Base-by-base conservation (phyloP, 768 basidiomycete genomes). In the Boletus coccyginus region DNA sequence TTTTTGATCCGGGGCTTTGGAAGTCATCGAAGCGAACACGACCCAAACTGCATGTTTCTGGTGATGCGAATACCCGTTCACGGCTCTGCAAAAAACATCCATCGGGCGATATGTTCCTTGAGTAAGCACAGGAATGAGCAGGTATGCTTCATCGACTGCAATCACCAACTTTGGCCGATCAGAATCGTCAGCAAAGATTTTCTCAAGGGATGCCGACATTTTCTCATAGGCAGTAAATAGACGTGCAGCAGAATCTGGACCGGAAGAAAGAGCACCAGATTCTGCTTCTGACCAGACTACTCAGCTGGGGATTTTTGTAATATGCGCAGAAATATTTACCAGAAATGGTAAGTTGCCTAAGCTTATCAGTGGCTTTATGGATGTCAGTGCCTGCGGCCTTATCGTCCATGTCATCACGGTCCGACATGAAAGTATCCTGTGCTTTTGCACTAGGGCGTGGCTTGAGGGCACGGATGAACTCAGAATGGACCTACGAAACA, bases 11-110 rank as follows among this genome's bases (percentile, higher is more conserved):
- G 53, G 33, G 1, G 59, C 55, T 8, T 46, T 53, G 5, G 60
- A 62, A 3, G 57, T 53, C 1, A 60, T 65, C 2, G 63, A 65
- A 3, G 51, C 57, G 5, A 65, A 65, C 13, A 53, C 57, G 1
- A 55, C 50, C 64, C 63, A 65, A 16, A 62, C 43, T 0, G 53
- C 46, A 33, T 65, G 43, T 2, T 39, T 16, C 6, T 29, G 1
- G 13, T 27, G 2, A n/a, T 57, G 59, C 0, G 63, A 65, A 45
- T 56, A 62, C 5, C 45, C n/a, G 10, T 51, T 62, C 0, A 59
- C 44, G 0, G 49, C 39, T 21, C 52, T 54, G 42, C 50, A 50
- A 0, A 64, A 17, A 3, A 57, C 24, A 14, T 64, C 52, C 7
- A 46, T 59, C 0, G 52, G 60, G 1, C 46, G 52, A 27, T 62